phyloP scores from a whole-genome alignment of 1,284 basidiomycete genomes.

The Sporisorium exsertum region DNA sequence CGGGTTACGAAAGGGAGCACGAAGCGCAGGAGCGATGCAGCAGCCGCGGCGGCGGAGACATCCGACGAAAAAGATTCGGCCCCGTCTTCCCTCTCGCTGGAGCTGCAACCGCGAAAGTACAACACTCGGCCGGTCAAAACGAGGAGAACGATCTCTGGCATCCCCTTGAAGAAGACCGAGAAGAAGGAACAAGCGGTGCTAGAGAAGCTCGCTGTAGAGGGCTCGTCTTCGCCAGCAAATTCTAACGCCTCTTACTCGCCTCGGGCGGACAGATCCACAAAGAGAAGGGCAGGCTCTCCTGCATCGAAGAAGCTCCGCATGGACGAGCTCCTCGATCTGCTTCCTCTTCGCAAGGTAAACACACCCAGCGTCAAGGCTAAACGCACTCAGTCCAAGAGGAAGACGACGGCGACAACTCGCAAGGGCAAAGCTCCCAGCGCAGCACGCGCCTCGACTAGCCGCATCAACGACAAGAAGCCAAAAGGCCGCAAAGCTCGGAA shows the following conservation, averaged over 20 bases:
- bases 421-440: constrained; percentile 6
- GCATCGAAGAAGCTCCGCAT: constrained; percentile 20
- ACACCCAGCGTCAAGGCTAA: background rate
- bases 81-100: background rate
- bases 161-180: constrained; percentile 26
- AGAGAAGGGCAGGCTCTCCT: constrained; percentile 4
- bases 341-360: constrained; percentile 22
- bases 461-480: background rate
- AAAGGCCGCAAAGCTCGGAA: background rate
- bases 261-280: background rate
- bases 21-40: constrained; percentile 10
- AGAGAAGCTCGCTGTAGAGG: constrained; percentile 10
- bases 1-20: constrained; percentile 8
- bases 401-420: background rate
- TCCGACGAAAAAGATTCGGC: background rate
- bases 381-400: constrained; percentile 2
- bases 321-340: constrained; percentile 22
- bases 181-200: constrained; percentile 21
- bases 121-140: background rate
- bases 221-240: constrained; percentile 12
- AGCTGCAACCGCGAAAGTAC: background rate
- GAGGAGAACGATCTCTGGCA: constrained; percentile 1
- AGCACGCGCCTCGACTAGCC: background rate
- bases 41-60: background rate
- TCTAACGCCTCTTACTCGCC: constrained; percentile 18